Conservation (phyloP, 1,284 basidiomycete genomes). For the Rhodotorula sp. region DNA sequence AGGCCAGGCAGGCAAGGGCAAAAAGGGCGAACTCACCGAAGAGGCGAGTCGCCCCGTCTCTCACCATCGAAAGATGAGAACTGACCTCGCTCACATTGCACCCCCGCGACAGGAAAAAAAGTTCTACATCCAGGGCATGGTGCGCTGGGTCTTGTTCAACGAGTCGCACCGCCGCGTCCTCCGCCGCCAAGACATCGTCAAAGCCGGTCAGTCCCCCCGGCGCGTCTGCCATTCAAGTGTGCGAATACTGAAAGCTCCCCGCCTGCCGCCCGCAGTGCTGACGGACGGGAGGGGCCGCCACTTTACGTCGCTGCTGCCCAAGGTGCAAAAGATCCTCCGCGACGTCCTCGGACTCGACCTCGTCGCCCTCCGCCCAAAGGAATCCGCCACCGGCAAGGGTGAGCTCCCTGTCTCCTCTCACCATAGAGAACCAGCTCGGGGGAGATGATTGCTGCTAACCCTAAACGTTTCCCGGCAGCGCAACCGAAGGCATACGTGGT, state of each 20-base stretch:
- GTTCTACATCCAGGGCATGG: conserved; percentile 29
- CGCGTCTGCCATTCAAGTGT: not conserved
- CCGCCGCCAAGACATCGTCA: conserved; percentile 32
- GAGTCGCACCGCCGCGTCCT: conserved; percentile 25
- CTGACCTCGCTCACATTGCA: not conserved
- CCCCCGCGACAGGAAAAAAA: conserved; percentile 27
- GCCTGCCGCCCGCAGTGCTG: conserved; percentile 18
- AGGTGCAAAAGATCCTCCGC: conserved; percentile 27
- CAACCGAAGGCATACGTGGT: conserved; percentile 28
- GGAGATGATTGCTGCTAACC: not conserved
- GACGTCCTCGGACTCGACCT: conserved; percentile 38
- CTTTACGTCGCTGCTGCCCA: conserved; percentile 29
- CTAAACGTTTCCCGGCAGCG: conserved; percentile 3
- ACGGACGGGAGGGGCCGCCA: conserved; percentile 19
- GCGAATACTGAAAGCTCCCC: not conserved
- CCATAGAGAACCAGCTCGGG: not conserved
- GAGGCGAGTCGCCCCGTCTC: conserved; percentile 13
- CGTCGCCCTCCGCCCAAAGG: conserved; percentile 25
- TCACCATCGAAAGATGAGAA: too few species aligned
- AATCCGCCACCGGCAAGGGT: conserved; percentile 30
- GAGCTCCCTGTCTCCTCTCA: not conserved
- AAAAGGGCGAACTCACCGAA: conserved; percentile 17
- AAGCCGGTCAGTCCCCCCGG: conserved; percentile 19
- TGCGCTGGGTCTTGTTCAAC: conserved; percentile 31
- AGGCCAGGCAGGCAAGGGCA: not conserved